These are phyloP conservation scores for Volvox carteri DNA, from an alignment of 163 green algal genomes.

Conservation along the genomic window DNA sequence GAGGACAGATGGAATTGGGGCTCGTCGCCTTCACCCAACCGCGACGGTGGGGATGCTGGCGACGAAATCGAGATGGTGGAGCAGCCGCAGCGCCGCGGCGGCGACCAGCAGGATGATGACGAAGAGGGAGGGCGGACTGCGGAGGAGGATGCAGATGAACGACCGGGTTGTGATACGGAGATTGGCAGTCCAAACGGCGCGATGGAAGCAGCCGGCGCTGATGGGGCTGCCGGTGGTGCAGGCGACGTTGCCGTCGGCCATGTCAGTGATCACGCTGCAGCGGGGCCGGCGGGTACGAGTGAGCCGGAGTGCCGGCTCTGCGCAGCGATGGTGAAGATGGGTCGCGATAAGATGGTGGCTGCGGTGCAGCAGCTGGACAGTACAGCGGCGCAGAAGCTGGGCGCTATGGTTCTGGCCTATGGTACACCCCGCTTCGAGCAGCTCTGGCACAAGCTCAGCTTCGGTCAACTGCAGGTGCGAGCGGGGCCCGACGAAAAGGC, in stretches of 20 bases:
- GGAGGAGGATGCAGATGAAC: background rate
- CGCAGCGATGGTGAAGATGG: slow-evolving; percentile 51
- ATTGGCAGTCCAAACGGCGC: background rate
- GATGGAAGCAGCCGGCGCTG: background rate
- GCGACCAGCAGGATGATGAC: background rate
- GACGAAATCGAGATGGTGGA: background rate
- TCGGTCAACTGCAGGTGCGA: slow-evolving; percentile 42
- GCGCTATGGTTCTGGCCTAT: slow-evolving; percentile 60
- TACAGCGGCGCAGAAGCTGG: slow-evolving; percentile 60
- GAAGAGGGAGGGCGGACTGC: background rate
- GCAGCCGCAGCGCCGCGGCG: background rate
- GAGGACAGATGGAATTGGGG: slow-evolving; percentile 2
- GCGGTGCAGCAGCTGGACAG: slow-evolving; percentile 44
- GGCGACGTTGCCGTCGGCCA: background rate
- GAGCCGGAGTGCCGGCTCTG: slow-evolving; percentile 56
- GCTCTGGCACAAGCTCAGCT: slow-evolving; percentile 63
- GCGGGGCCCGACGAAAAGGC: too few relatives aligned
- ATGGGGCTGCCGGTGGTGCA: background rate
- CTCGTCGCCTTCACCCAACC: background rate
- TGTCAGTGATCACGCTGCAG: background rate
- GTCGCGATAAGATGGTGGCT: slow-evolving; percentile 54
- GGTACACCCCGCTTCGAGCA: slow-evolving; percentile 61
- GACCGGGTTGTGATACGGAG: background rate
- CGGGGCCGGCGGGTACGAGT: background rate
- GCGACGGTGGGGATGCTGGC: background rate